Evolutionary conservation across 352 stramenopile genomes (phyloP), one percentile per base, ranked within the genome.

Genomic region (Globisporangium apiculatum): DNA sequence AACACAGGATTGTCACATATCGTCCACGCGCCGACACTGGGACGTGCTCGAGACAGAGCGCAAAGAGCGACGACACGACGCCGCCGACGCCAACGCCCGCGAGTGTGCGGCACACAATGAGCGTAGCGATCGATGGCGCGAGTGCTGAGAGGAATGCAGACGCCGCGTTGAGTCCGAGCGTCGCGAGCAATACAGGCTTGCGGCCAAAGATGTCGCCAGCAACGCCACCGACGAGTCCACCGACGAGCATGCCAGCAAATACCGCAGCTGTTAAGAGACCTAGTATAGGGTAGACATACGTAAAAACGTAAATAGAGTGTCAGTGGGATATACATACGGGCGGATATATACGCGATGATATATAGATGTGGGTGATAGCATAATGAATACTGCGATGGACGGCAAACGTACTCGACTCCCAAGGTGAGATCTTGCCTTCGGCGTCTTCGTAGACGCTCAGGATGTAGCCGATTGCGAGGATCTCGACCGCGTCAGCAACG

Each of bases 391-490:
- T 24, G n/a, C 14, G 18, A 54, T 18, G 14, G 7, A 9, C 53
- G 5, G 12, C 10, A 59, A 47, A 81, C 73, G 43, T 64, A 89
- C 79, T 92, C 12, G 78, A 87, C 57, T 91, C 64, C 79, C 73
- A 91, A n/a, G 79, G 61, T 1, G 79, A 84, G 58, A 91, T 83
- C 10, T 61, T 67, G 8, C 76, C 75, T 51, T 90, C 77, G 0
- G 69, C 71, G 43, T 87, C 73, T 65, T 87, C 79, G 53, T 89
- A 89, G 0, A 87, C 76, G 0, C 75, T 85, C 42, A 97, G 57
- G 47, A 97, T 95, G 63, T 95, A 97, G 10, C 89, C 87, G 50
- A 96, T 94, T 45, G 82, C 83, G 14, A 96, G 73, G 60, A 97
- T 91, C 68, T 97, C 89, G 14, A 96, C 87, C 2, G 89, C 89